Base-by-base conservation (phyloP, 192 early-diverging fungal genomes). In the Diversispora eburnea region DNA sequence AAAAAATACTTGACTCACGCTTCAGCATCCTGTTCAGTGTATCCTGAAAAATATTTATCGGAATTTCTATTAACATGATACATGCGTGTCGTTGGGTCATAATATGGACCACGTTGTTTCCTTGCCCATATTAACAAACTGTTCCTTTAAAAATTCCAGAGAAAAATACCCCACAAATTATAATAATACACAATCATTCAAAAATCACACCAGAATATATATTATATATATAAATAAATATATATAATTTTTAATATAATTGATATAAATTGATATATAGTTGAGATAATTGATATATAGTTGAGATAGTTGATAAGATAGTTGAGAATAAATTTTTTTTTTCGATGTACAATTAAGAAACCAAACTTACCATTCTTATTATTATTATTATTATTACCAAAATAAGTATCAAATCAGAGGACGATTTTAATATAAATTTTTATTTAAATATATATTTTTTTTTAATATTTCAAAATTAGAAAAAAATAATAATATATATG, bases 21-120 rank as follows among this genome's bases (percentile, higher is more conserved):
- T 66, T 60, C 64, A 13, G 81, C 51, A 62, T 79, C 74, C 41
- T 39, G 59, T 51, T 78, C 74, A 51, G 51, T 81, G 48, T 77
- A 81, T 51, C 82, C 82, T 33, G 77, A 76, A 80, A 76, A 83
- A 70, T 81, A 83, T 43, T 72, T 73, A 25, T 81, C 77, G 3
- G 82, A 81, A 55, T 75, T 74, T 39, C 71, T 68, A 72, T 81
- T 80, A 33, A 83, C 82, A 48, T 83, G 82, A 64, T 79, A 83
- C 63, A 77, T 76, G 5, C 79, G 77, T 19, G 82, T 83, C 49
- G 79, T 75, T n/a, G 82, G 82, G 48, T 80, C 80, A 43, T 79
- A 77, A 70, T 80, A 83, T 13, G 82, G 82, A 9, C 82, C 82
- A 10, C 82, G 77, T 56, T 78, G 76, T 41, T 81, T 80, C 43